Evolutionary conservation across 1,284 basidiomycete genomes (phyloP).

Genomic region (Boletellus dicymbophilus): DNA sequence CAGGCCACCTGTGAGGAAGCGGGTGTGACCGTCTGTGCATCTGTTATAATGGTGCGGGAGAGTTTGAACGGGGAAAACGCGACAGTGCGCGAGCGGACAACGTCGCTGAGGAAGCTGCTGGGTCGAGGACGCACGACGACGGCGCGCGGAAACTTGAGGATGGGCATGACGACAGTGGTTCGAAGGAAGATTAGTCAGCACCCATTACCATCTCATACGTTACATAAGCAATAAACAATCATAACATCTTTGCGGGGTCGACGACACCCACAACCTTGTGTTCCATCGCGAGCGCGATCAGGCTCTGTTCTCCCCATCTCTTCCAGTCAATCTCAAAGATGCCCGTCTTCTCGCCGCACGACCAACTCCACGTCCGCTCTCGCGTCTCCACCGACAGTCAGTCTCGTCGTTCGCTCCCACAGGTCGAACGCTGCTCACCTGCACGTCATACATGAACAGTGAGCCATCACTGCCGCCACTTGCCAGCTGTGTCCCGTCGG

Average conservation of each 20-base stretch:
- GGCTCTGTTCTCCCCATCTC: constrained; percentile 30
- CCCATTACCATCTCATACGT: background rate
- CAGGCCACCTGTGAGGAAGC: constrained; percentile 44
- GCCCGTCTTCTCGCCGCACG: constrained; percentile 35
- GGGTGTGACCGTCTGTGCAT: constrained; percentile 40
- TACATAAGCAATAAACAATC: constrained; percentile 1
- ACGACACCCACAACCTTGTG: constrained; percentile 36
- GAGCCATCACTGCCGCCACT: constrained; percentile 40
- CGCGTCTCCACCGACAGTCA: constrained; percentile 24
- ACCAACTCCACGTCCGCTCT: constrained; percentile 36
- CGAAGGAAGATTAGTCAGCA: constrained; percentile 20
- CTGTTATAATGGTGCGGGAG: constrained; percentile 44
- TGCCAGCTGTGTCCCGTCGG: constrained; percentile 48
- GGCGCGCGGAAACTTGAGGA: too few relatives aligned
- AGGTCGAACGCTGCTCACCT: constrained; percentile 20
- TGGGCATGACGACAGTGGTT: too few relatives aligned
- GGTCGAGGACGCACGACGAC: too few relatives aligned
- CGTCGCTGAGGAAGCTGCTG: constrained; percentile 6
- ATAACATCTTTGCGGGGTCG: constrained; percentile 32
- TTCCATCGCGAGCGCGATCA: constrained; percentile 40
- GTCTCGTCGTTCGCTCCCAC: background rate
- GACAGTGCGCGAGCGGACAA: constrained; percentile 26
- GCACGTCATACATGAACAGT: constrained; percentile 35
- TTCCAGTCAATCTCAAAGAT: constrained; percentile 42
- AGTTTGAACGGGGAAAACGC: constrained; percentile 16